A percentile compares a stretch with the other conserved stretches of the same genome.
Evolutionary conservation across 75 land plant species (phyloP).

Genomic region (Cupressus sempervirens): DNA sequence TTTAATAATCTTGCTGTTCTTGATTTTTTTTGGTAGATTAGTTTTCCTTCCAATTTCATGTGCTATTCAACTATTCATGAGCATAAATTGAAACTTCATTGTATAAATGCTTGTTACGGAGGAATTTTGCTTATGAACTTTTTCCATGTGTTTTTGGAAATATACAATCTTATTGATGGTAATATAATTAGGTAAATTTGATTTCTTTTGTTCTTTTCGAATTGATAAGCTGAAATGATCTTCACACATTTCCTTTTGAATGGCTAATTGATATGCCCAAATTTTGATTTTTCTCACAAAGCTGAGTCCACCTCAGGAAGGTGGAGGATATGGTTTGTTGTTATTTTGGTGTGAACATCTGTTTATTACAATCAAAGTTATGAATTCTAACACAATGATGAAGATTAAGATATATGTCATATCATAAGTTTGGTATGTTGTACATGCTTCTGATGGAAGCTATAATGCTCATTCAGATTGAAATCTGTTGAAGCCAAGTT

Average conservation of each 20-base stretch:
- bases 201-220: not conserved
- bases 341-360: too few relatives aligned
- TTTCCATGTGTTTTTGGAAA: not conserved
- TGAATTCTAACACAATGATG: too few relatives aligned
- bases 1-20: not conserved
- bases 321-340: too few relatives aligned
- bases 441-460: too few relatives aligned
- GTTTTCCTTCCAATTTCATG: constrained; percentile 15
- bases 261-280: not conserved
- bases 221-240: not conserved
- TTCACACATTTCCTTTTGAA: not conserved
- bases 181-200: not conserved
- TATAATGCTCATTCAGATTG: too few relatives aligned
- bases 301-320: too few relatives aligned
- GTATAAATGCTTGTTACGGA: not conserved
- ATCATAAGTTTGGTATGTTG: too few relatives aligned
- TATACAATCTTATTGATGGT: not conserved
- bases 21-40: not conserved
- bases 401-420: too few relatives aligned
- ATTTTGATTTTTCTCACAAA: not conserved
- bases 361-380: too few relatives aligned
- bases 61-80: not conserved
- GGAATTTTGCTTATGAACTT: not conserved
- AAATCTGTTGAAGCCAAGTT: too few relatives aligned
- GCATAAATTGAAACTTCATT: not conserved